A percentile compares a stretch with the other conserved stretches of the same genome.
Evolutionary conservation across 2,329 filamentous ascomycete species (phyloP).

Genomic region (Neoscytalidium dimidiatum): DNA sequence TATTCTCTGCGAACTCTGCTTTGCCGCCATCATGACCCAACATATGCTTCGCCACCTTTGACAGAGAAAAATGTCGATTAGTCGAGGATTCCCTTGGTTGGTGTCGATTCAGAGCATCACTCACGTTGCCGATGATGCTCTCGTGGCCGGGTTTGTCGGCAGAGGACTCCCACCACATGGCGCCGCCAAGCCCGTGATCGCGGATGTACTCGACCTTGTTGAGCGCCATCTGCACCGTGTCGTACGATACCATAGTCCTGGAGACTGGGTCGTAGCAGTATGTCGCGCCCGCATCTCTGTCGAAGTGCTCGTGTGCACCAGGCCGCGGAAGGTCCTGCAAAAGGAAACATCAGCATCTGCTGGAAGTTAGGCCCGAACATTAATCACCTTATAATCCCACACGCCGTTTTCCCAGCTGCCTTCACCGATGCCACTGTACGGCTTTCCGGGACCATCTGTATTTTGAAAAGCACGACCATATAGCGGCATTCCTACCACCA

Average conservation of each 20-base stretch:
- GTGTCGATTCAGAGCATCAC: slow-evolving; percentile 21
- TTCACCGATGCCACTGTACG: slow-evolving; percentile 71
- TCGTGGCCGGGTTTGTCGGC: slow-evolving; percentile 66
- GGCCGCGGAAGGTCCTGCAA: slow-evolving; percentile 64
- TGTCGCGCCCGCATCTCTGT: slow-evolving; percentile 66
- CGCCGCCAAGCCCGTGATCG: slow-evolving; percentile 69
- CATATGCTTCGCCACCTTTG: slow-evolving; percentile 37
- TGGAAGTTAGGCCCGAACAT: not conserved
- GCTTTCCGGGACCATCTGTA: slow-evolving; percentile 71
- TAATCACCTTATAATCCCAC: slow-evolving; percentile 74
- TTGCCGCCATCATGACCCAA: slow-evolving; percentile 41
- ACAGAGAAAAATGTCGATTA: not conserved
- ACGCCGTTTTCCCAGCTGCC: slow-evolving; percentile 85
- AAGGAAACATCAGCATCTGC: not conserved
- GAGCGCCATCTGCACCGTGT: slow-evolving; percentile 65
- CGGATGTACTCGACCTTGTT: slow-evolving; percentile 73
- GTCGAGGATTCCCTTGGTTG: not conserved
- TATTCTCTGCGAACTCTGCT: slow-evolving; percentile 52
- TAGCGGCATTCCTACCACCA: slow-evolving; percentile 88
- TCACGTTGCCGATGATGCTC: slow-evolving; percentile 61
- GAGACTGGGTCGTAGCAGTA: slow-evolving; percentile 72
- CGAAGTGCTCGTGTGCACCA: slow-evolving; percentile 65
- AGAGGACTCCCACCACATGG: slow-evolving; percentile 97
- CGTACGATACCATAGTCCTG: slow-evolving; percentile 74
- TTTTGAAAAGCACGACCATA: slow-evolving; percentile 84